Evolutionary conservation across 2,329 filamentous ascomycete species (phyloP), one percentile per base, ranked within the genome.

Genomic region (Cladophialophora immunda): DNA sequence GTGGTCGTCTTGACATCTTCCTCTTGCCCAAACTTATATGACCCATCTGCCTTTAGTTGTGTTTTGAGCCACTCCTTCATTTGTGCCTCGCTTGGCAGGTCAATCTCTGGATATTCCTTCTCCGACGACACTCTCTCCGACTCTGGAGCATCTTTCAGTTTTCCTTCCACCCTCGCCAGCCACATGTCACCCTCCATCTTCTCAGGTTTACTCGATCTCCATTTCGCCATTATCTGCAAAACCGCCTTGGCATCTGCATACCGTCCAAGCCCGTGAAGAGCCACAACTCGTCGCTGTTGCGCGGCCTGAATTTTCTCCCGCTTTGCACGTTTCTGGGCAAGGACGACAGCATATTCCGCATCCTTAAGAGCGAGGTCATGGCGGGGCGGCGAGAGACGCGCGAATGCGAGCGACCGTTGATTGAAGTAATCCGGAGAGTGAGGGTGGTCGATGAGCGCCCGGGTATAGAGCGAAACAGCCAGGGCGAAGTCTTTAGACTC

Each of bases 401-500:
- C 85, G 76, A 93, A 90, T 45, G 92, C 92, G 50, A 89, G 93
- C 4, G 93, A 91, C 22, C 94, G 92, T 71, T 91, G 89, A 69
- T 95, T 87, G 69, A 94, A 90, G 87, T 95, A 97, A 57, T 86
- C 81, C 1, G 92, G 91, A 2, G 92, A 92, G 45, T 82, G 82
- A 0, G 90, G 88, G 13, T 83, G 83, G 68, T 87, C 80, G 36
- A 78, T 73, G 29, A 97, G 82, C 6, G 92, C 92, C 45, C 82
- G 78, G 7, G 90, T 90, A 70, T 91, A 90, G 73, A 89, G 85
- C 38, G 82, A 77, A 72, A 97, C 86, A 53, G 92, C 93, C 55
- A 84, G 82, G 4, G 84, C 80, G 78, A 88, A 94, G 67, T 94
- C 85, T 58, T 85, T 85, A 8, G 79, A 81, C 30, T 86, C 80